Evolutionary conservation across 2,329 filamentous ascomycete genomes (phyloP).

Genomic region (Byssochlamys sp.): DNA sequence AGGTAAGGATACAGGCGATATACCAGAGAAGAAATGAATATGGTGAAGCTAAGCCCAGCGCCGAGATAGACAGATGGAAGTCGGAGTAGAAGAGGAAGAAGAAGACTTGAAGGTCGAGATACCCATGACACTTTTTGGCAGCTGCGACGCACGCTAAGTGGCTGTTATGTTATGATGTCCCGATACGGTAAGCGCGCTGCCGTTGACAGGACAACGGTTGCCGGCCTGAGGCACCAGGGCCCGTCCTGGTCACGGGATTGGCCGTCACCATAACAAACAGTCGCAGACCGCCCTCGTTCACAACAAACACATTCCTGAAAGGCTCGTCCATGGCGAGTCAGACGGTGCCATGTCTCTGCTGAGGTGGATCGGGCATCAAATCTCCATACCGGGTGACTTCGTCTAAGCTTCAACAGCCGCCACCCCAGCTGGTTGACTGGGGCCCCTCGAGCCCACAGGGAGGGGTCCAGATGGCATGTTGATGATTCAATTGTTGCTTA

Average conservation of each 20-base stretch:
- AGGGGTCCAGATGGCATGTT: neutral
- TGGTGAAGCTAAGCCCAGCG: slow-evolving; percentile 1
- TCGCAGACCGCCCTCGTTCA: neutral
- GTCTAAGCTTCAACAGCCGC: neutral
- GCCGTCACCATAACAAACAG: neutral
- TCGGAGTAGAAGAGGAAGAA: slow-evolving; percentile 10
- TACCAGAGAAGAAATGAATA: slow-evolving; percentile 4
- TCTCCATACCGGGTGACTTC: neutral
- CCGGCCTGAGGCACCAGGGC: slow-evolving; percentile 16
- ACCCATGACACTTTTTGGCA: slow-evolving; percentile 18
- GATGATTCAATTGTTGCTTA: neutral
- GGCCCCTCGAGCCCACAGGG: neutral
- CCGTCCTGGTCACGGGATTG: neutral
- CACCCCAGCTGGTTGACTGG: neutral
- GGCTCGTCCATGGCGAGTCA: neutral
- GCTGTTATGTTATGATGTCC: slow-evolving; percentile 33
- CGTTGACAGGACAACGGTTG: slow-evolving; percentile 33
- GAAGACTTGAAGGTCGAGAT: slow-evolving; percentile 11
- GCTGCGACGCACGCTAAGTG: slow-evolving; percentile 24
- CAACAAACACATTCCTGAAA: neutral
- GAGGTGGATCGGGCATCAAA: neutral
- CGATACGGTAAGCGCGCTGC: slow-evolving; percentile 19
- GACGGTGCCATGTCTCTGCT: neutral
- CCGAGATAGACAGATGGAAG: slow-evolving; percentile 8
- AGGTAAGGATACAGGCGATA: slow-evolving; percentile 7